Evolutionary conservation across 371 early-diverging fungal species (phyloP), one percentile per base, ranked within the genome.

Genomic region (Mucor sp.): DNA sequence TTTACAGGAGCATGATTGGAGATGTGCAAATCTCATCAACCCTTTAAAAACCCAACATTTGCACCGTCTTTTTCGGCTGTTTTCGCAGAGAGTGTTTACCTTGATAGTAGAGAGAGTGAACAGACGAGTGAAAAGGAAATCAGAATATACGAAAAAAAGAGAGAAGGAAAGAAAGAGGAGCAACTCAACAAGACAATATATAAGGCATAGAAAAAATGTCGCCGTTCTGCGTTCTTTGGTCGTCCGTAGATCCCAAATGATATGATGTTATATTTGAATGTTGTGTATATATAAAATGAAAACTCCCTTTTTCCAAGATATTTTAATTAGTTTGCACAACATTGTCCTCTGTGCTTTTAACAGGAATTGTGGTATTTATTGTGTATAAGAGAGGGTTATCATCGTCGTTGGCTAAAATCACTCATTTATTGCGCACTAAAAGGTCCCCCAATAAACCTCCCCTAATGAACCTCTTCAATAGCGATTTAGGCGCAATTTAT

Each of bases 401-500:
- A 25, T 55, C 7, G 11, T 28, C 25, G 39, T 47, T 44, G 64
- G 69, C 69, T 64, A 64, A 60, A 69, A 69, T 64, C 64, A 58
- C 64, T 69, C 60, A 60, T 30, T 47, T 61, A 58, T 44, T 39
- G 62, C 35, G 47, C 47, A 47, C 47, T 47, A 47, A 47, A 47
- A 47, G 47, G 47, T 47, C 47, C 47, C 47, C 47, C 47, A 68
- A 47, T 63, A 58, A 68, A 47, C 59, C 48, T 60, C 64, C 56
- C 65, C 65, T 60, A 55, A 60, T 53, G 43, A 39, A 43, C 43
- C 27, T 55, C 37, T 65, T 69, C 70, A 69, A 69, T 69, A 53
- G 70, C 70, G 65, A 65, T 69, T 65, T 59, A 56, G 56, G 48
- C 70, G 70, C 70, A 69, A 65, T 43, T 27, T 47, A 47, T 19